Evolutionary conservation across 2,329 filamentous ascomycete genomes (phyloP), one percentile per base, ranked within the genome.

Genomic region (Dothistroma pini): DNA sequence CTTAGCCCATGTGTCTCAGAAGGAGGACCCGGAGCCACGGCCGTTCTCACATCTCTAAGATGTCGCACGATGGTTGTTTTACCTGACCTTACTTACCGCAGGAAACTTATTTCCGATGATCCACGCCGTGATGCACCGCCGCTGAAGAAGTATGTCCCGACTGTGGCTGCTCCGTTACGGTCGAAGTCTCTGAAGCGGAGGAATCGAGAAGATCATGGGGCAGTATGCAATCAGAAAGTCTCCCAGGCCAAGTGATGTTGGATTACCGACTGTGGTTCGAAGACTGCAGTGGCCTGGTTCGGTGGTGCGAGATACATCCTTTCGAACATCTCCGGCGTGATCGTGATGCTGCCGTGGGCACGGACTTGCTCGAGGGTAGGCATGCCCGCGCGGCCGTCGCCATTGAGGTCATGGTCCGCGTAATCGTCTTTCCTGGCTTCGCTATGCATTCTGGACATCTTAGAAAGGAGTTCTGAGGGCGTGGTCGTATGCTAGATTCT

Each of bases 111-210:
- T 75, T 51, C 74, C 73, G 22, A 75, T 62, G 49, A 76, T 65
- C 58, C 74, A 74, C 54, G 75, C 72, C 34, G 75, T 66, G 35
- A 75, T 65, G 31, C 66, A 48, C 74, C 74, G 55, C 73, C 73
- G 54, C 74, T 71, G 61, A 75, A 74, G 62, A 70, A 74, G 66
- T 71, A 72, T 35, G 70, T 69, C 31, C 71, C 73, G 25, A 68
- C 62, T 12, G 62, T 65, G n/a, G 67, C 67, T 11, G 62, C 65
- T 25, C 64, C 66, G 29, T 57, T 57, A 44, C 55, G 61, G 21
- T 53, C 58, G 31, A 58, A 63, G 11, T 60, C 64, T 52, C 64
- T 53, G 63, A 63, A 69, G 14, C 64, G 66, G 14, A n/a, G 68
- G 58, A 1, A 69, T 58, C 4, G 62, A 64, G 59, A 63, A 66